Conservation (phyloP, 495 filamentous ascomycete species). For the Tetracladium setigerum region DNA sequence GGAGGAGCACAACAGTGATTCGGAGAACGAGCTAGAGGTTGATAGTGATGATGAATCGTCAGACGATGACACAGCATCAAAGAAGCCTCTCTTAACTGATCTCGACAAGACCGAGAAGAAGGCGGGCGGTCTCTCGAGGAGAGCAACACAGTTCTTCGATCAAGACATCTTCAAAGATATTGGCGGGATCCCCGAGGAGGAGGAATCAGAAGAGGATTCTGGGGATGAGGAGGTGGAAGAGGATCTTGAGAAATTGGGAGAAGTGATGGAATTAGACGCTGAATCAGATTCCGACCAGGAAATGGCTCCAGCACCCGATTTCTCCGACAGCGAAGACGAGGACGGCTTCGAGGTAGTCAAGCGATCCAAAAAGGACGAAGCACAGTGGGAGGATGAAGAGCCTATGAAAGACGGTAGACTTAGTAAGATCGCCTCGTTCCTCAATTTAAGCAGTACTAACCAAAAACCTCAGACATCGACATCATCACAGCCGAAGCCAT, state of each 20-base stretch:
- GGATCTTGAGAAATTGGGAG: slow-evolving; percentile 20
- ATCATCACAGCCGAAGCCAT: slow-evolving; percentile 99
- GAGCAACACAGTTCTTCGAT: slow-evolving; percentile 82
- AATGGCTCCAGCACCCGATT: slow-evolving; percentile 25
- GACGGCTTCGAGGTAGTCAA: slow-evolving; percentile 52
- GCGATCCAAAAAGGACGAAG: slow-evolving; percentile 35
- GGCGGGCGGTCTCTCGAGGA: slow-evolving; percentile 60
- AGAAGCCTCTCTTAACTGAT: slow-evolving; percentile 40
- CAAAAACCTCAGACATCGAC: slow-evolving; percentile 65
- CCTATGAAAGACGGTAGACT: slow-evolving; percentile 59
- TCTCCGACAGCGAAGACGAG: slow-evolving; percentile 36
- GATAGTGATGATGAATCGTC: slow-evolving; percentile 50
- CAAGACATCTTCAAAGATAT: slow-evolving; percentile 92
- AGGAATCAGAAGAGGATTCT: slow-evolving; percentile 29
- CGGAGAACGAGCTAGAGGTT: slow-evolving; percentile 43
- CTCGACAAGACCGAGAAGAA: slow-evolving; percentile 39
- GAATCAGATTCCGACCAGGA: slow-evolving; percentile 31
- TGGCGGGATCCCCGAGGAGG: slow-evolving; percentile 46
- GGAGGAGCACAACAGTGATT: slow-evolving; percentile 48
- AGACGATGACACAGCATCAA: slow-evolving; percentile 32
- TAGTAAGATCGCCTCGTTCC: slow-evolving; percentile 38
- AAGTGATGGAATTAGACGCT: slow-evolving; percentile 13
- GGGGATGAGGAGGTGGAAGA: slow-evolving; percentile 44
- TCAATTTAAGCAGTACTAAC: slow-evolving; percentile 1
- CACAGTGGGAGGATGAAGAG: slow-evolving; percentile 62